These are phyloP conservation scores for Chamaenerion angustifolium DNA, from an alignment of 345 rosid species.

Conservation along the genomic window DNA sequence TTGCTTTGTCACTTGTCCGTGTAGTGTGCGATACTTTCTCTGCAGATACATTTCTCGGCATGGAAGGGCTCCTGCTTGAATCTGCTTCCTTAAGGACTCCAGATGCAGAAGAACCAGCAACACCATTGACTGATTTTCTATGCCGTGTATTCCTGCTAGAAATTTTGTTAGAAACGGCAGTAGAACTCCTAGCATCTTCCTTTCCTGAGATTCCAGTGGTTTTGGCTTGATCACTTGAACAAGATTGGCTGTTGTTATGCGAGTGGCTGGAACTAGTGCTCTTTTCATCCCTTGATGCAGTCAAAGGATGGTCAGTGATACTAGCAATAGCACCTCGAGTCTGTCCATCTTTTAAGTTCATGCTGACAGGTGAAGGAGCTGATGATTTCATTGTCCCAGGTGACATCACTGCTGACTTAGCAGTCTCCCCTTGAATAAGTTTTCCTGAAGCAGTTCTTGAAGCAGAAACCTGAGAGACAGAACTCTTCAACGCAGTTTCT, in stretches of 20 bases:
- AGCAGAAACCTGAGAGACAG: constrained; percentile 37
- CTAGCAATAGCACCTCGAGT: constrained; percentile 13
- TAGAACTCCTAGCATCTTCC: constrained; percentile 56
- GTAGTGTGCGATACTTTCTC: constrained; percentile 45
- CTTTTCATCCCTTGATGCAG: constrained; percentile 49
- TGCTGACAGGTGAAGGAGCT: constrained; percentile 20
- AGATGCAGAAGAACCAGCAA: constrained; percentile 19
- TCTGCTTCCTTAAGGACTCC: constrained; percentile 26
- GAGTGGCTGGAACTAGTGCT: constrained; percentile 81
- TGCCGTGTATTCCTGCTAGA: constrained; percentile 38
- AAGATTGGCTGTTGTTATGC: constrained; percentile 63
- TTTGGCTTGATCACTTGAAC: constrained; percentile 55
- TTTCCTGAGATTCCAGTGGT: constrained; percentile 35
- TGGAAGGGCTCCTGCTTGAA: constrained; percentile 32
- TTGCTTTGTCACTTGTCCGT: constrained; percentile 36
- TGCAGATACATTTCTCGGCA: constrained; percentile 30
- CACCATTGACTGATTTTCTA: constrained; percentile 45
- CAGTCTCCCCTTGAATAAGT: constrained; percentile 34
- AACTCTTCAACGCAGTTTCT: constrained; percentile 51
- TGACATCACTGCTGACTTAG: constrained; percentile 26
- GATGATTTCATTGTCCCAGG: constrained; percentile 44
- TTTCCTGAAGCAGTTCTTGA: constrained; percentile 47
- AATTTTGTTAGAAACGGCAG: constrained; percentile 41
- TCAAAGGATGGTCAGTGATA: constrained; percentile 26
- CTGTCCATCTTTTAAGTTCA: constrained; percentile 42